phyloP scores from a whole-genome alignment of 2,329 filamentous ascomycete genomes.

The Aspergillus clavatus region DNA sequence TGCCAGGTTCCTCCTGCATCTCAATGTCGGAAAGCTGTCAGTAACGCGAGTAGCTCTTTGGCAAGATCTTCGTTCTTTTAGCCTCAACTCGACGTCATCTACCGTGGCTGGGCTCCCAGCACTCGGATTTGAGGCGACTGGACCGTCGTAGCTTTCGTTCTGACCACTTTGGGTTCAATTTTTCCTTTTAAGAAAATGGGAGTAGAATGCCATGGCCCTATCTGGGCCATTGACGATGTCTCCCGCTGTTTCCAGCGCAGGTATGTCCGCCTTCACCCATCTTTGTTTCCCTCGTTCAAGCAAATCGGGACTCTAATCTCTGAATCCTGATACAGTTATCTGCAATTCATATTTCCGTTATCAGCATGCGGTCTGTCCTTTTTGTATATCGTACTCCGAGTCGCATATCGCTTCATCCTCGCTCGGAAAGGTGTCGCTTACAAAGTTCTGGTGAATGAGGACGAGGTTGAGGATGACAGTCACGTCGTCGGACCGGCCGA shows the following conservation, averaged over 20 bases:
- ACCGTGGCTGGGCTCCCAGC: background rate
- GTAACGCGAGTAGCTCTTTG: slow-evolving; percentile 11
- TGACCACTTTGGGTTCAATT: background rate
- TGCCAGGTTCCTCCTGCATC: slow-evolving; percentile 22
- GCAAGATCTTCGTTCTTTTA: background rate
- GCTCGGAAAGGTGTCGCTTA: slow-evolving; percentile 56
- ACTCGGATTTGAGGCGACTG: slow-evolving; percentile 8
- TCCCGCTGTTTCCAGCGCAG: slow-evolving; percentile 57
- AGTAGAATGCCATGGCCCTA: slow-evolving; percentile 52
- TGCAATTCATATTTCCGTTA: slow-evolving; percentile 75
- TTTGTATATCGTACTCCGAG: slow-evolving; percentile 58
- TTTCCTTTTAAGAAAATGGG: slow-evolving; percentile 42
- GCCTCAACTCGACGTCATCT: background rate
- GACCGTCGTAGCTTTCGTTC: slow-evolving; percentile 4
- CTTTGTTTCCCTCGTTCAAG: background rate
- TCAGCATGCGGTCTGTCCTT: slow-evolving; percentile 66
- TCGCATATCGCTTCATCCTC: slow-evolving; percentile 50
- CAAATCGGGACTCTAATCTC: background rate
- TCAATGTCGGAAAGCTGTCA: slow-evolving; percentile 16
- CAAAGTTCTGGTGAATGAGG: slow-evolving; percentile 38
- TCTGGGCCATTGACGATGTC: slow-evolving; percentile 60
- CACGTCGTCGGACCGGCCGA: slow-evolving; percentile 51
- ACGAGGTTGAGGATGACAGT: slow-evolving; percentile 41
- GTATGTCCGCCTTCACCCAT: slow-evolving; percentile 33
- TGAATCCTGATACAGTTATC: slow-evolving; percentile 52